Evolutionary conservation across 352 stramenopile species (phyloP).

Genomic region (Pythium volutum): DNA sequence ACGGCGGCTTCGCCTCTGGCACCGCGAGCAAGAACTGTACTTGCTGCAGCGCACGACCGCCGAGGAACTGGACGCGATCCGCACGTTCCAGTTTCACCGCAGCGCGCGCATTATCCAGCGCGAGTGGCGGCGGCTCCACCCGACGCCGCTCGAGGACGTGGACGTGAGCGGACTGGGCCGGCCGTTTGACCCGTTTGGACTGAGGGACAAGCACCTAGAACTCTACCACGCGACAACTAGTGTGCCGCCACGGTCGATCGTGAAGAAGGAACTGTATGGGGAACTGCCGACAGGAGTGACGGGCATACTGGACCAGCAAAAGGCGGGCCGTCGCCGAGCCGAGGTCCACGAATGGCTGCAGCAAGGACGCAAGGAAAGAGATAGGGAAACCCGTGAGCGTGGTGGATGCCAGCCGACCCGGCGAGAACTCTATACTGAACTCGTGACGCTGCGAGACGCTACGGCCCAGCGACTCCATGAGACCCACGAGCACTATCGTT

Average conservation of each 20-base stretch:
- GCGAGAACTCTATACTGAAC: conserved; percentile 42
- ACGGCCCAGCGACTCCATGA: conserved; percentile 27
- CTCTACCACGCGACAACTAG: not conserved
- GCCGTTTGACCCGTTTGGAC: conserved; percentile 21
- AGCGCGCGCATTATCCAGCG: conserved; percentile 43
- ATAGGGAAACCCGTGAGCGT: not conserved
- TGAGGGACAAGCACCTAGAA: not conserved
- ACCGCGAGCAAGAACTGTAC: conserved; percentile 60
- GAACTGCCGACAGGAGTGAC: not conserved
- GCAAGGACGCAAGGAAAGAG: conserved; percentile 9
- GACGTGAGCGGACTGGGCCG: conserved; percentile 9
- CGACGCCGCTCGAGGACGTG: conserved; percentile 17
- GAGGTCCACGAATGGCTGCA: conserved; percentile 19
- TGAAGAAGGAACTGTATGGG: conserved; percentile 7
- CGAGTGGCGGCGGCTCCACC: conserved; percentile 31
- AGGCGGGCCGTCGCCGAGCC: conserved; percentile 3
- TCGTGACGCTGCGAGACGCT: conserved; percentile 30
- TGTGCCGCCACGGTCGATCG: not conserved
- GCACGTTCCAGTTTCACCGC: conserved; percentile 39
- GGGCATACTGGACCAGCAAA: not conserved
- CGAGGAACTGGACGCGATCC: conserved; percentile 41
- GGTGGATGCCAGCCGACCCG: conserved; percentile 21
- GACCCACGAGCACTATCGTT: conserved; percentile 18
- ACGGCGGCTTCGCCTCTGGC: conserved; percentile 51
- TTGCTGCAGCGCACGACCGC: conserved; percentile 62